Base-by-base conservation (phyloP, 2,329 filamentous ascomycete genomes). In the Penicillium sp. region DNA sequence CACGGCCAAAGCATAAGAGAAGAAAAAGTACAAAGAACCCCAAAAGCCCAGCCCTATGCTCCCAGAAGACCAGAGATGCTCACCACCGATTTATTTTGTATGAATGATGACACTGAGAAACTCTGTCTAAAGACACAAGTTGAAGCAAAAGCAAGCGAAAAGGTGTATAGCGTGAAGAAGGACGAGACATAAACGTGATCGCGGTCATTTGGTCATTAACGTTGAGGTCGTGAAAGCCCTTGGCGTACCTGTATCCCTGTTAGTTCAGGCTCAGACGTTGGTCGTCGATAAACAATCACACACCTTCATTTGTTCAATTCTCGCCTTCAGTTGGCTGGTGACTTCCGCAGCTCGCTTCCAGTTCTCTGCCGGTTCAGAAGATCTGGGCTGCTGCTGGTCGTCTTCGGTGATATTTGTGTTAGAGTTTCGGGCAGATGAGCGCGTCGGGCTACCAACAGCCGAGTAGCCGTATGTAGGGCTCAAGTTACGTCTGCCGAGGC, bases 331-430 rank as follows among this genome's bases (percentile, higher is more conserved):
- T 72, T 97, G 94, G 74, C 92, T 97, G 52, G 94, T 99, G 55
- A 99, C 94, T 78, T 99, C 94, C 2, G 94, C 94, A 18, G 94
- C 94, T 64, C 94, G 82, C 78, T 92, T 95, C 94, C 94, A 99
- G 71, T 92, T 97, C 77, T 99, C 94, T 18, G 87, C 86, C 1
- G 86, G 86, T 45, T 86, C 83, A 16, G 68, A 56, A 53, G 65
- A 73, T 58, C 67, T 63, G 45, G 57, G 65, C 58, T 60, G 71
- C 51, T 60, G 71, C 49, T 60, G 68, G 50, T 68, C 68, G 52
- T 68, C 72, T 59, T 70, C 70, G n/a, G 67, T 65, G 39, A 69
- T 69, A 52, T 71, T 74, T 34, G 68, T 64, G 12, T 25, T 40
- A 31, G 74, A 74, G 42, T 66, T 68, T 45, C 69, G 58, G 58